These are phyloP conservation scores for Dactylellina leptospora DNA, from an alignment of 2,329 filamentous ascomycete genomes.

Conservation along the genomic window DNA sequence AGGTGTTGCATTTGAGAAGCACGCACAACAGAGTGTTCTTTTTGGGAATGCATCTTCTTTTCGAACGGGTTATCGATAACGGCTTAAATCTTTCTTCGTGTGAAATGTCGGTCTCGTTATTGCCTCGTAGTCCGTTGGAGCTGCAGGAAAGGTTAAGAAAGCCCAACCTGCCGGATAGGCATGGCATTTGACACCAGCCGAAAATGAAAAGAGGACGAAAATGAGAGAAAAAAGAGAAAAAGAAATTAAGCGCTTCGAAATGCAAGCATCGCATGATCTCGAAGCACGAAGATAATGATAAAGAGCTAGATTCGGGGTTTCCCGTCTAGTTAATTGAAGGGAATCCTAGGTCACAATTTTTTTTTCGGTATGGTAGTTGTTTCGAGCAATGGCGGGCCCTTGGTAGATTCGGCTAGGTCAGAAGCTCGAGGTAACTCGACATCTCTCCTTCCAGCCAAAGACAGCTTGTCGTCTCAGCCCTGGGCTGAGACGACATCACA, in stretches of 20 bases:
- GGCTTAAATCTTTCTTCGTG: no score
- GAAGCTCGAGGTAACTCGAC: conserved; percentile 5
- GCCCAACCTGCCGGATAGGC: conserved; percentile 7
- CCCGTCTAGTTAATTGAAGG: no score
- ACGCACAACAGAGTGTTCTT: conserved; percentile 7
- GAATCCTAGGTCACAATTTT: not conserved
- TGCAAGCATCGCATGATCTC: conserved; percentile 41
- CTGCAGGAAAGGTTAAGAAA: not conserved
- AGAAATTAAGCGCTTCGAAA: not conserved
- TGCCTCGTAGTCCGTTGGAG: not conserved
- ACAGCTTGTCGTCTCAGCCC: not conserved
- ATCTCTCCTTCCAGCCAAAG: not conserved
- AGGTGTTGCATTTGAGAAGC: conserved; percentile 40
- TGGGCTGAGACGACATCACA: conserved; percentile 16
- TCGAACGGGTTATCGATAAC: no score
- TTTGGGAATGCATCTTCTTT: no score
- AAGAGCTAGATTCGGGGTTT: conserved; percentile 1
- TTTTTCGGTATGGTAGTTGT: conserved; percentile 8
- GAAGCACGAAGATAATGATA: not conserved
- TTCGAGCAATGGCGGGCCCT: conserved; percentile 5
- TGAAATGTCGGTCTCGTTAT: not conserved
- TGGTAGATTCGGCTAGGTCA: conserved; percentile 4
- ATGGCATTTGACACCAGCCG: not conserved
- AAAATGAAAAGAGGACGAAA: not conserved
- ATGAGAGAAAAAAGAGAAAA: conserved; percentile 14